Evolutionary conservation across 1,284 basidiomycete species (phyloP).

Genomic region (Moesziomyces parantarcticus): DNA sequence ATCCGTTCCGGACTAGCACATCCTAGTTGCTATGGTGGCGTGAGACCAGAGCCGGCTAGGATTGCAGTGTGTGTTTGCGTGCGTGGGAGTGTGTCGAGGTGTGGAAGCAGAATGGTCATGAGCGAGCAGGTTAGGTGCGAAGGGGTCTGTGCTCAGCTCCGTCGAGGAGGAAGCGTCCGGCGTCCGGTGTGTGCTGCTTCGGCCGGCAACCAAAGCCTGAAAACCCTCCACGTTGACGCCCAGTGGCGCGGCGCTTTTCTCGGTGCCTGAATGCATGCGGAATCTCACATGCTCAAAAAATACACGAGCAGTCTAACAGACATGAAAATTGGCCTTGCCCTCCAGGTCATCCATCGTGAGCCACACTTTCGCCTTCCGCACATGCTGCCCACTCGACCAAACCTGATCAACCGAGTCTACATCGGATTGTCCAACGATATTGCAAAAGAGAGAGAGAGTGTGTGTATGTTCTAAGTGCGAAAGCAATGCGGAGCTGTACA

Average conservation of each 20-base stretch:
- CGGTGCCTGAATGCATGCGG: neutral
- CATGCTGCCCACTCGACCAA: too few species aligned
- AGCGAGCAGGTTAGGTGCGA: neutral
- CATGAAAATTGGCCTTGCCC: neutral
- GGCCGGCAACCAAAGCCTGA: neutral
- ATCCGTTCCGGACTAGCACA: neutral
- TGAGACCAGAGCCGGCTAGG: too few species aligned
- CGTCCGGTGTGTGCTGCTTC: neutral
- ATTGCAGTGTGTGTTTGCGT: too few species aligned
- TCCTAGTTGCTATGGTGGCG: neutral
- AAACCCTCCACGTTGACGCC: neutral
- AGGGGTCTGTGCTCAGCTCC: conserved; percentile 5
- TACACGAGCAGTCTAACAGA: too few species aligned
- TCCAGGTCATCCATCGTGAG: conserved; percentile 4
- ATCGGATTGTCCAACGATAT: neutral
- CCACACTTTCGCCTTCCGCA: too few species aligned
- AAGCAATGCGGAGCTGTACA: conserved; percentile 1
- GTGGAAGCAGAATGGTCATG: neutral
- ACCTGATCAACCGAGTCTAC: too few species aligned
- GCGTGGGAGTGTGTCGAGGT: too few species aligned
- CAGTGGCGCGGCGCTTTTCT: neutral
- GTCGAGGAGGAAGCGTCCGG: too few species aligned
- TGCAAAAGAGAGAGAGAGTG: conserved; percentile 1
- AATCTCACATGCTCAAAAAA: neutral
- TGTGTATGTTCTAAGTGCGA: neutral